These are phyloP conservation scores for Naganishia friedmannii DNA, from an alignment of 768 basidiomycete species.

Conservation along the genomic window DNA sequence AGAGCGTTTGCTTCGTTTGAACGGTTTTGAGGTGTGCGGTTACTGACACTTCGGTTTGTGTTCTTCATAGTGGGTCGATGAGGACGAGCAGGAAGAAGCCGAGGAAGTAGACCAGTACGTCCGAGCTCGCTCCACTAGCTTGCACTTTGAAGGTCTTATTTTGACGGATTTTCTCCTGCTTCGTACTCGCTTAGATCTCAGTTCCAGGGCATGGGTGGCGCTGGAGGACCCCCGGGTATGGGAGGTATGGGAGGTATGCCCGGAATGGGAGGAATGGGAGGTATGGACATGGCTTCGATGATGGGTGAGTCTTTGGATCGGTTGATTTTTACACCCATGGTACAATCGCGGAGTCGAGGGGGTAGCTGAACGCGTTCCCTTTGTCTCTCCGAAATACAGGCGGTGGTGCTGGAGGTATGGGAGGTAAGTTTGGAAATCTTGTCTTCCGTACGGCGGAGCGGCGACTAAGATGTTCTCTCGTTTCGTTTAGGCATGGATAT, in stretches of 20 bases:
- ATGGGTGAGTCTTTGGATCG: conserved; percentile 3
- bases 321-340: background rate
- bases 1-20: no score
- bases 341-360: background rate
- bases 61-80: conserved; percentile 71
- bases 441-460: no score
- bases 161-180: background rate
- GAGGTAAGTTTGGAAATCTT: conserved; percentile 26
- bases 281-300: conserved; percentile 23
- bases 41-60: background rate
- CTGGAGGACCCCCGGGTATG: conserved; percentile 31
- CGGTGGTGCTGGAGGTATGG: conserved; percentile 32
- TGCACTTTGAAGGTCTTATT: background rate
- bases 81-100: conserved; percentile 85
- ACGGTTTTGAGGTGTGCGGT: no score
- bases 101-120: conserved; percentile 47
- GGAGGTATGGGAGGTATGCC: conserved; percentile 30
- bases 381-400: conserved; percentile 1
- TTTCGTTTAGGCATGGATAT: conserved; percentile 19
- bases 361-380: background rate
- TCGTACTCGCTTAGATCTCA: conserved; percentile 21
- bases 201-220: conserved; percentile 39
- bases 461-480: no score
- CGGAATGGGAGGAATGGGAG: no score
- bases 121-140: background rate